These are phyloP conservation scores for Chimonanthus praecox DNA, from an alignment of 164 flowering plant genomes.

Conservation along the genomic window DNA sequence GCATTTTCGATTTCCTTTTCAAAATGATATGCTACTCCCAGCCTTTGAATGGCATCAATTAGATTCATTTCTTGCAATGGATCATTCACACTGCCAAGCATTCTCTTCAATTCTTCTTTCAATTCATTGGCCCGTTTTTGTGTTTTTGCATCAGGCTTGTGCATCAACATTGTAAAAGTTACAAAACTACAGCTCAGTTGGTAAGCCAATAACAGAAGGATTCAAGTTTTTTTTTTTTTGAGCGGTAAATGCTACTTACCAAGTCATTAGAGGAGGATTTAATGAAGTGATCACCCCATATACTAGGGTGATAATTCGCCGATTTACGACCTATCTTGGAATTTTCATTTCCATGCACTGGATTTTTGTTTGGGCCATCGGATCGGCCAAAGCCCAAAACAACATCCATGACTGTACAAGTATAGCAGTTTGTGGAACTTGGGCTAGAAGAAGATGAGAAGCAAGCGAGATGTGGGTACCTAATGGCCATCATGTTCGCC, in stretches of 20 bases:
- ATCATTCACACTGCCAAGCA: background rate
- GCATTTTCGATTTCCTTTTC: conserved; percentile 7
- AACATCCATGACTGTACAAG: too few species aligned
- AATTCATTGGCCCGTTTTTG: conserved; percentile 3
- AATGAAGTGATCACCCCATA: conserved; percentile 9
- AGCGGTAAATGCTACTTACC: background rate
- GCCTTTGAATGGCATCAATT: conserved; percentile 8
- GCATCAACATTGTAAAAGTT: background rate
- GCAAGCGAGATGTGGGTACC: too few species aligned
- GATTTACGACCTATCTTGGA: background rate
- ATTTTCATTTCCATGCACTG: too few species aligned
- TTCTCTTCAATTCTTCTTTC: conserved; percentile 4
- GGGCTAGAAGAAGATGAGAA: too few species aligned
- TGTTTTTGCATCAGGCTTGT: conserved; percentile 1
- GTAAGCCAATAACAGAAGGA: too few species aligned
- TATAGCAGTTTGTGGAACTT: too few species aligned
- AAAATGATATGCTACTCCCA: conserved; percentile 10
- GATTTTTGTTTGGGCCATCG: too few species aligned
- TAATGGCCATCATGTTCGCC: too few species aligned
- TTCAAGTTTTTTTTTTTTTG: too few species aligned
- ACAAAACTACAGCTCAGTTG: background rate
- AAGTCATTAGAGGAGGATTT: background rate
- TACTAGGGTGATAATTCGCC: conserved; percentile 6
- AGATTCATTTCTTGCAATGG: background rate
- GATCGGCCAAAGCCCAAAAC: too few species aligned